Base-by-base conservation (phyloP, 192 early-diverging fungal species). In the Paraglomus brasilianum region DNA sequence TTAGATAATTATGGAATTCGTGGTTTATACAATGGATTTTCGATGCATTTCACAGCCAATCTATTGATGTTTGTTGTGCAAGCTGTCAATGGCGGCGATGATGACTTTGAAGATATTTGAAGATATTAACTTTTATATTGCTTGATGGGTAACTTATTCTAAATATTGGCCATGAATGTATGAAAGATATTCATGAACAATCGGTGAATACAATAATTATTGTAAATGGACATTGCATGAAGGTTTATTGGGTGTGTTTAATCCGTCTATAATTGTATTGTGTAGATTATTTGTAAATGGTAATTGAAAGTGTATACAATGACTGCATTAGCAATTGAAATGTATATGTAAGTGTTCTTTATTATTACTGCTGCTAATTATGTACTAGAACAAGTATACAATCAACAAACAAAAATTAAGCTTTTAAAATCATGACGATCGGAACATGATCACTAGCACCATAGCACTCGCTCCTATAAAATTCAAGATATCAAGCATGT, bases 401-500 rank as follows among this genome's bases (percentile, higher is more conserved):
- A 15, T 8, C 19, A 49, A 14, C 9, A 8, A 4, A 30, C 39
- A 64, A 77, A 52, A 68, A 57, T 10, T 61, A 56, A 9, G 66
- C 80, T 40, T 80, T 83, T 15, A 90, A 68, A 22, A 81, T 75
- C 48, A 93, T 50, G 43, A 89, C 84, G 46, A 95, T 61, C 21
- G 93, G 93, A 10, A 93, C 86, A 75, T 95, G 93, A 69, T 95
- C 93, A 80, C 91, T 92, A 19, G 92, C 91, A 5, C 94, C 94
- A 73, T 92, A 95, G 51, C 82, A 85, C 67, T 93, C 78, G 9
- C 57, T 60, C 38, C 57, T 60, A 60, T 60, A 56, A 10, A 21
- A 56, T 11, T 21, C 53, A 24, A n/a, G 10, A 22, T 3, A 30
- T 30, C 30, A 30, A 30, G 30, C 30, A 30, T 30, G 30, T 30